A percentile compares a stretch with the other conserved stretches of the same genome.
These are phyloP conservation scores for Acanthamoeba healyi DNA, from an alignment of 208 protist species.

Conservation along the genomic window DNA sequence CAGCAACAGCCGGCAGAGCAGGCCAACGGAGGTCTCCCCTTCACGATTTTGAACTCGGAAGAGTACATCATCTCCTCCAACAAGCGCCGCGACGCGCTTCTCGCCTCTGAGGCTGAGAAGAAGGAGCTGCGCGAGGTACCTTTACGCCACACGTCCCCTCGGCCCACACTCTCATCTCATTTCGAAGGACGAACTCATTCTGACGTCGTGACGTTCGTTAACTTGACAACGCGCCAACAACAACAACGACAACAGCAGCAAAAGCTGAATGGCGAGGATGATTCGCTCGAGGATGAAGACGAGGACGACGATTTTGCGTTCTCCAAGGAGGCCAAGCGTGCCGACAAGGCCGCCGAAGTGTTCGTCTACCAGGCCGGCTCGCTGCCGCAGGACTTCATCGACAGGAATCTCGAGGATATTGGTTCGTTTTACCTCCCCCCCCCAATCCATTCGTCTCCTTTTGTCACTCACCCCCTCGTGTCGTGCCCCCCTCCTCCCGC, in stretches of 20 bases:
- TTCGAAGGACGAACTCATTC: background rate
- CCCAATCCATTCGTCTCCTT: background rate
- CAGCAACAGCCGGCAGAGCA: background rate
- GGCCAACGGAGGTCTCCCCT: background rate
- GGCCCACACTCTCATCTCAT: background rate
- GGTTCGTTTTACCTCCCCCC: constrained; percentile 7
- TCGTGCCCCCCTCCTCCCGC: background rate
- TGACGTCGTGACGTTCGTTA: too few relatives aligned
- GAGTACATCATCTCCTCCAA: constrained; percentile 76
- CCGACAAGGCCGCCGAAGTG: constrained; percentile 74
- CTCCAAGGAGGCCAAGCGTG: constrained; percentile 74
- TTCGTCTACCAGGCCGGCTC: constrained; percentile 74
- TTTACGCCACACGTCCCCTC: background rate
- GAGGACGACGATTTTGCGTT: constrained; percentile 75
- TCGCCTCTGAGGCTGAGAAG: constrained; percentile 66
- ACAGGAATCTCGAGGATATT: constrained; percentile 61
- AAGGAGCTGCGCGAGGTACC: constrained; percentile 65
- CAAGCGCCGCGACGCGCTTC: constrained; percentile 61
- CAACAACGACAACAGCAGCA: background rate
- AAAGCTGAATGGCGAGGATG: constrained; percentile 60
- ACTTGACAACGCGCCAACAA: too few relatives aligned
- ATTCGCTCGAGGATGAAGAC: constrained; percentile 56
- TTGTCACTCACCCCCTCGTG: background rate
- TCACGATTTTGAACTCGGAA: constrained; percentile 54
- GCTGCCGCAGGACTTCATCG: constrained; percentile 71